Evolutionary conservation across 1,139 yeast species (phyloP), one percentile per base, ranked within the genome.

Genomic region (Geotrichum siamense): DNA sequence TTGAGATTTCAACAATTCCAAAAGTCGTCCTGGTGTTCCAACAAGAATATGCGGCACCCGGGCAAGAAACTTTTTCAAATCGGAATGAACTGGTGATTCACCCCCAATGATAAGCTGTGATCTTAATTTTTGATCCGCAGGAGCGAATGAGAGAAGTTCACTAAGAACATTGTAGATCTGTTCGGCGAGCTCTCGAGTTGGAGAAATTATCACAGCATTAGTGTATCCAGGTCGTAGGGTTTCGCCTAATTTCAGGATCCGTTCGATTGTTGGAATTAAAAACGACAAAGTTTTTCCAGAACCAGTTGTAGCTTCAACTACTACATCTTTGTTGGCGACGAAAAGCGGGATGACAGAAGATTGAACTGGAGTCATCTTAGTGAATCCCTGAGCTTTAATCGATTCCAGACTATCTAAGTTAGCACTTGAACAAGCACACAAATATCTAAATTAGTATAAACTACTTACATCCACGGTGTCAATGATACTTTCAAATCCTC

Each of bases 221-320:
- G 85, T 75, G 51, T 79, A 81, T 6, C 89, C 89, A 23, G 53
- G 44, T 33, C 52, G 43, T 2, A 54, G 37, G 6, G 53, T 46
- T 6, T 37, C 57, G 50, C 32, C 55, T 53, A 30, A 60, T 59
- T 44, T 56, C 61, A 35, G 73, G 64, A 27, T 81, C 63, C 61
- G 76, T 77, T 87, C 91, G 20, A 89, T 60, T 2, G 87, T 74
- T 0, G 98, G 98, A 3, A 91, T 72, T 6, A 78, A 78, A 63
- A 83, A 91, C 2, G 97, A 85, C 27, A 89, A 64, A 0, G 98
- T 91, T 60, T 91, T 91, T 6, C 98, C 98, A 0, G 97, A 87
- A 0, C 98, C 98, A 0, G 98, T 91, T 1, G 87, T 96, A 0
- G 97, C 71, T 53, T 89, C 96, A 1, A 87, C 96, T 8, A 93